Evolutionary conservation across 108 stramenopile genomes (phyloP).

Genomic region (Skeletonema costatum): DNA sequence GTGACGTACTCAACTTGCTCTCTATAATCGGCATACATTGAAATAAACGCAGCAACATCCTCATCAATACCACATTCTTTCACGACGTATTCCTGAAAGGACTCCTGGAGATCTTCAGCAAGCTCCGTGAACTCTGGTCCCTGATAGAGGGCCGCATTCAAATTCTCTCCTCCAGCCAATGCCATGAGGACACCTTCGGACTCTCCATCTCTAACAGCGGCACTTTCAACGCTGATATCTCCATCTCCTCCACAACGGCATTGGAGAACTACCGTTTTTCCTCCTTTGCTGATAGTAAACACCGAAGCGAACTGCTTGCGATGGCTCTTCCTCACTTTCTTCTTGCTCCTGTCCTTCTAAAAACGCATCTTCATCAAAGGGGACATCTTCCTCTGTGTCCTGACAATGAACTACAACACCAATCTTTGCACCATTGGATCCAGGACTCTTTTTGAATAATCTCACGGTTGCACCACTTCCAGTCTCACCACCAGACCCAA

Average conservation of each 20-base stretch:
- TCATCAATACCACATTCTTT: conserved; percentile 65
- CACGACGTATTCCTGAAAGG: conserved; percentile 57
- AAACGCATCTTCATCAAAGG: conserved; percentile 37
- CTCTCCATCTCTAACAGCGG: conserved; percentile 52
- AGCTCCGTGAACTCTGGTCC: conserved; percentile 82
- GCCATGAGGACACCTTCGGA: conserved; percentile 24
- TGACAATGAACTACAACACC: conserved; percentile 81
- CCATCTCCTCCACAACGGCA: conserved; percentile 53
- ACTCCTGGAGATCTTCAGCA: conserved; percentile 71
- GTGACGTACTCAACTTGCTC: conserved; percentile 62
- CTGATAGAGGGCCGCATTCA: conserved; percentile 58
- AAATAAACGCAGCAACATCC: conserved; percentile 72
- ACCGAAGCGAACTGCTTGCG: conserved; percentile 63
- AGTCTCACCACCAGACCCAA: conserved; percentile 22
- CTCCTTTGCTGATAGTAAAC: conserved; percentile 71
- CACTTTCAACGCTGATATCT: conserved; percentile 54
- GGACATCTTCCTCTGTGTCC: conserved; percentile 57
- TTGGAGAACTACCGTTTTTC: conserved; percentile 65
- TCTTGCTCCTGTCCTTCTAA: conserved; percentile 36
- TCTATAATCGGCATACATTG: conserved; percentile 77
- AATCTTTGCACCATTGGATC: conserved; percentile 52
- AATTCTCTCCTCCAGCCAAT: conserved; percentile 24
- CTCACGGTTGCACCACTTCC: conserved; percentile 34
- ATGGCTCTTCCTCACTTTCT: conserved; percentile 59
- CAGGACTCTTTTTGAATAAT: conserved; percentile 40